A percentile compares a stretch with the other conserved stretches of the same genome.
These are phyloP conservation scores for Periconia sp. DNA, from an alignment of 2,329 filamentous ascomycete species.

Conservation along the genomic window DNA sequence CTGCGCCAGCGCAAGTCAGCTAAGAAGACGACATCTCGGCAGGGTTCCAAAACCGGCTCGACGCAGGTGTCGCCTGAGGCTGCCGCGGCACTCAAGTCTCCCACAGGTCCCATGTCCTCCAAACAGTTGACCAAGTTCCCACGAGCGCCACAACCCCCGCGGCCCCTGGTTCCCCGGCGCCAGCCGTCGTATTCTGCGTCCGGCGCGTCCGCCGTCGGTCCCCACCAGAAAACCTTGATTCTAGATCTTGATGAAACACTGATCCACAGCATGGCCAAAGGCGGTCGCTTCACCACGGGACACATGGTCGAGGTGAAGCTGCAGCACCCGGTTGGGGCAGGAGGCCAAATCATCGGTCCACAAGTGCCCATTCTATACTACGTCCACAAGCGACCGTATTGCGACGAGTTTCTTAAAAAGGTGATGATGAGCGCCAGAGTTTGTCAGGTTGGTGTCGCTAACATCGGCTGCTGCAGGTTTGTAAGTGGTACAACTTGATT, in stretches of 20 bases:
- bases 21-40: constrained; percentile 58
- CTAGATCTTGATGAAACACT: constrained; percentile 95
- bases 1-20: constrained; percentile 72
- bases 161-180: constrained; percentile 83
- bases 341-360: constrained; percentile 70
- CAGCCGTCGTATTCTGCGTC: constrained; percentile 77
- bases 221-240: constrained; percentile 83
- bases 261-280: constrained; percentile 97
- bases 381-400: constrained; percentile 95
- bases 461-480: constrained; percentile 58
- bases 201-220: constrained; percentile 37
- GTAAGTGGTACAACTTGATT: constrained; percentile 97
- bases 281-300: constrained; percentile 90
- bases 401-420: constrained; percentile 92
- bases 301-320: constrained; percentile 99
- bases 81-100: constrained; percentile 82
- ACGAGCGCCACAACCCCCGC: constrained; percentile 82
- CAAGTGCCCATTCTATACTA: constrained; percentile 98
- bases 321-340: constrained; percentile 69
- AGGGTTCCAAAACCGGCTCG: constrained; percentile 23
- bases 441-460: constrained; percentile 14
- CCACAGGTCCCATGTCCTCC: constrained; percentile 74
- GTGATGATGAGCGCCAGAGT: constrained; percentile 47
- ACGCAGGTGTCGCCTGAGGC: constrained; percentile 44
- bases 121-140: constrained; percentile 80